These are phyloP conservation scores for Fusarium palustre DNA, from an alignment of 2,329 filamentous ascomycete species.

Conservation along the genomic window DNA sequence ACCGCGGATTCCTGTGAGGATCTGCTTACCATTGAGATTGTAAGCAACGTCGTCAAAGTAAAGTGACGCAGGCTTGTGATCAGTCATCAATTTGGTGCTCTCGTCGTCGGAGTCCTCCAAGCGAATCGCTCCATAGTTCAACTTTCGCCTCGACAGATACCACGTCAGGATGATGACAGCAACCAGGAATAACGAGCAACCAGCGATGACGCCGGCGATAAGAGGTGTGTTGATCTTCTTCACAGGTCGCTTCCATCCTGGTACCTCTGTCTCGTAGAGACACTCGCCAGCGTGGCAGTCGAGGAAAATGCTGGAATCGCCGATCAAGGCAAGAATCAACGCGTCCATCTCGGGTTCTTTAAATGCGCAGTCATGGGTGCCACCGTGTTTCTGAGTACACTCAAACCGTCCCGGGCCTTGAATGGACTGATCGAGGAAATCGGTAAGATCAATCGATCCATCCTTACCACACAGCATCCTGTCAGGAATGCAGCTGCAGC, in stretches of 20 bases:
- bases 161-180: conserved; percentile 84
- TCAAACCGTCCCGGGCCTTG: conserved; percentile 88
- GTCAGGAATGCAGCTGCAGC: conserved; percentile 88
- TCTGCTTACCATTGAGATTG: conserved; percentile 85
- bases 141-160: conserved; percentile 84
- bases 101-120: conserved; percentile 94
- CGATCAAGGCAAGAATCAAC: conserved; percentile 88
- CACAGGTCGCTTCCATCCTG: conserved; percentile 87
- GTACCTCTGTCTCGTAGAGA: conserved; percentile 90
- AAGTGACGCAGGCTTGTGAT: conserved; percentile 90
- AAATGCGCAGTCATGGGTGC: conserved; percentile 78
- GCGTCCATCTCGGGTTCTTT: conserved; percentile 93
- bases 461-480: conserved; percentile 94
- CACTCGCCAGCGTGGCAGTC: conserved; percentile 90
- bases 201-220: conserved; percentile 93
- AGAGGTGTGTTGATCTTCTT: conserved; percentile 97
- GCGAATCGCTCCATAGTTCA: conserved; percentile 77
- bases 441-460: conserved; percentile 90
- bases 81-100: conserved; percentile 83
- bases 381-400: conserved; percentile 74
- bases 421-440: conserved; percentile 86
- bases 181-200: conserved; percentile 87
- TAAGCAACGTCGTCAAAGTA: conserved; percentile 92
- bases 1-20: conserved; percentile 83
- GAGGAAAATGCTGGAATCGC: conserved; percentile 88